phyloP scores from a whole-genome alignment of 805 yeast genomes.

The Komagataella kurtzmanii region DNA sequence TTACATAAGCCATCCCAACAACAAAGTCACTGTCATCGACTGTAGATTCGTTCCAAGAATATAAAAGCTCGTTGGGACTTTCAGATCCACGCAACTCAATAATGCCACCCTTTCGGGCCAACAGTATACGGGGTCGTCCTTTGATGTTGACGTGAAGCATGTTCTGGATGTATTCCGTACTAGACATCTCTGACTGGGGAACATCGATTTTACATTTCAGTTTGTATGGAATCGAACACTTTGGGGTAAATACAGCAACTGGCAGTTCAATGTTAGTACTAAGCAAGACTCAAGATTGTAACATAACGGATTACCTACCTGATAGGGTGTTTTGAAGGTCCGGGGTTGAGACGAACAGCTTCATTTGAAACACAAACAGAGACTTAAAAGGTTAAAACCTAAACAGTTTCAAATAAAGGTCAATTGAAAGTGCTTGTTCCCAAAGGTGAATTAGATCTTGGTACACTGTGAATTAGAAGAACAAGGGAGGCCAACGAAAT shows the following conservation, averaged over 20 bases:
- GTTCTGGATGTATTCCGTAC: background rate
- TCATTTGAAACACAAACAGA: background rate
- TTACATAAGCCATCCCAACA: slow-evolving; percentile 8
- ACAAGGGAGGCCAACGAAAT: background rate
- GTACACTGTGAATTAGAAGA: background rate
- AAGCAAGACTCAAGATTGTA: background rate
- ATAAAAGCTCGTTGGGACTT: slow-evolving; percentile 2
- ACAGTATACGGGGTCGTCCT: background rate
- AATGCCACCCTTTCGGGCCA: slow-evolving; percentile 5
- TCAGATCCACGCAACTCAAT: slow-evolving; percentile 7
- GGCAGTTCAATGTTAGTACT: background rate
- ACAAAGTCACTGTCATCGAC: slow-evolving; percentile 9
- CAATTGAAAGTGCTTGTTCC: background rate
- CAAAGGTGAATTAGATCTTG: background rate
- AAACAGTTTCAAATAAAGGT: background rate
- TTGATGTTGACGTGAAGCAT: background rate
- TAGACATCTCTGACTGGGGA: background rate
- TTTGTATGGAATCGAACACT: background rate
- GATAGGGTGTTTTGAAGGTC: background rate
- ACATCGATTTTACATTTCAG: background rate
- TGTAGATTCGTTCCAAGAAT: slow-evolving; percentile 7
- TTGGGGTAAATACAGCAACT: background rate
- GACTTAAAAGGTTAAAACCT: background rate
- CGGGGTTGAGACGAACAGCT: background rate
- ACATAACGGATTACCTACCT: background rate